These are phyloP conservation scores for Leavenworthia alabamica DNA, from an alignment of 345 rosid genomes.

Conservation along the genomic window DNA sequence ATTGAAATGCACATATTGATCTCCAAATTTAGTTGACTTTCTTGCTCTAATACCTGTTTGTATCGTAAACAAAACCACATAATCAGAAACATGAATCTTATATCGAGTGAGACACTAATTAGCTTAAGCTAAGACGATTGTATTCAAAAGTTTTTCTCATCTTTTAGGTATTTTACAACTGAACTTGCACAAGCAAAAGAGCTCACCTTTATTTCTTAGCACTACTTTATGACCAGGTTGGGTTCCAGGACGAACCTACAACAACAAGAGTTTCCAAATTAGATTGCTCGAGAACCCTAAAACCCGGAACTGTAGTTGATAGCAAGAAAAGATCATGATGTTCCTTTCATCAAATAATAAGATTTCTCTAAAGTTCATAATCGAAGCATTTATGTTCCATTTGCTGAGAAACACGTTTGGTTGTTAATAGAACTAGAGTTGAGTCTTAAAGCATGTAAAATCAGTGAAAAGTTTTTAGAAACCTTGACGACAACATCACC, in stretches of 20 bases:
- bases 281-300: neutral
- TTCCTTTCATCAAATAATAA: neutral
- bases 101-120: neutral
- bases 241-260: slow-evolving; percentile 89
- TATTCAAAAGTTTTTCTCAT: neutral
- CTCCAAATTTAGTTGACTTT: slow-evolving; percentile 62
- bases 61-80: neutral
- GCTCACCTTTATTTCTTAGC: slow-evolving; percentile 81
- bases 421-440: neutral
- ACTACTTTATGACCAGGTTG: slow-evolving; percentile 99
- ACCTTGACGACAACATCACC: slow-evolving; percentile 99
- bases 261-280: slow-evolving; percentile 12
- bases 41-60: slow-evolving; percentile 69
- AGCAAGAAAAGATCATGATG: neutral
- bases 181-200: neutral
- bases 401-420: neutral
- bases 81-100: neutral
- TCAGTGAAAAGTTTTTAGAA: slow-evolving; percentile 2
- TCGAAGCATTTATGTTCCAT: neutral
- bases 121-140: neutral
- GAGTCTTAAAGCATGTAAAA: neutral
- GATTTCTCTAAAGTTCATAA: neutral
- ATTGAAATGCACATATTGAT: slow-evolving; percentile 89
- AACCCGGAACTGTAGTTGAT: neutral
- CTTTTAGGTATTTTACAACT: neutral